Conservation (phyloP, 345 rosid species). For the Luvunga scandens region DNA sequence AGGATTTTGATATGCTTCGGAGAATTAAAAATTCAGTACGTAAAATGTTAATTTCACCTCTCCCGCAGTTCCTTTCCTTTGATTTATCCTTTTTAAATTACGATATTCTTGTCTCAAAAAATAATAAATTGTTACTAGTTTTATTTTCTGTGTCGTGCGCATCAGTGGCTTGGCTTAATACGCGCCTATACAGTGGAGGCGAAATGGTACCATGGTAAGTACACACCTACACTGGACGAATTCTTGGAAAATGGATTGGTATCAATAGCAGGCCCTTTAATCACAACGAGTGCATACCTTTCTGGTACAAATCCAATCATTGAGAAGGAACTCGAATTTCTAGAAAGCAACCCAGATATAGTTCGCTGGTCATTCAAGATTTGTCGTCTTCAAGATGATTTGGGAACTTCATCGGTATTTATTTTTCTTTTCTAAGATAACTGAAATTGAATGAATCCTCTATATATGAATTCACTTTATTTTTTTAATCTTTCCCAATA, state of each 20-base stretch:
- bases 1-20: neutral
- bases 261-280: conserved; percentile 5
- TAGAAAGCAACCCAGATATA: neutral
- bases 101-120: neutral
- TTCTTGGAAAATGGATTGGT: conserved; percentile 6
- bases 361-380: neutral
- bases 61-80: too few relatives aligned
- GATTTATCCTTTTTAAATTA: too few relatives aligned
- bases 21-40: conserved; percentile 16
- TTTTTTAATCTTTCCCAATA: neutral
- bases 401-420: conserved; percentile 23
- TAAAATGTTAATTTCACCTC: neutral
- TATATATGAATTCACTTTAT: neutral
- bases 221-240: conserved; percentile 6
- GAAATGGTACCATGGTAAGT: conserved; percentile 14
- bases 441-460: too few relatives aligned
- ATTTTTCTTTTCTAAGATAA: neutral
- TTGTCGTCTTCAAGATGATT: conserved; percentile 24
- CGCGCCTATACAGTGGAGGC: conserved; percentile 25
- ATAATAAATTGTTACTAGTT: neutral
- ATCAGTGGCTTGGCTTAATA: conserved; percentile 23
- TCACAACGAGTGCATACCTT: neutral
- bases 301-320: neutral
- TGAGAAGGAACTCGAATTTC: neutral
- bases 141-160: neutral